phyloP scores from a whole-genome alignment of 257 asterid genomes.

The Petunia axillaris region DNA sequence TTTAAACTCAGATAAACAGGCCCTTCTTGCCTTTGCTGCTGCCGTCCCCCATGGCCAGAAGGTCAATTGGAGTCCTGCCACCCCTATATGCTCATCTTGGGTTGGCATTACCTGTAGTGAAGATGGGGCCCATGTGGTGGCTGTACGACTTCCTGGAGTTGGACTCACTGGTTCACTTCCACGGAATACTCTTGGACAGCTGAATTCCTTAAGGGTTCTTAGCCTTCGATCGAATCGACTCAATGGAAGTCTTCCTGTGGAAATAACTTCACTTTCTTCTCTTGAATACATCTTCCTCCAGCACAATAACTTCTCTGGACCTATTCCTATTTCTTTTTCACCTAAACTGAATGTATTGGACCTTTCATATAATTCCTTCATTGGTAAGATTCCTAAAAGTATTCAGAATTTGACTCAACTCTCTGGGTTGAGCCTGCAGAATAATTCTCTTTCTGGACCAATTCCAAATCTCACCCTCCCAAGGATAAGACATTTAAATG shows the following conservation, averaged over 20 bases:
- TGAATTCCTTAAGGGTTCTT: constrained; percentile 42
- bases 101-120: constrained; percentile 56
- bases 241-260: constrained; percentile 55
- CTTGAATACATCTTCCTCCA: constrained; percentile 61
- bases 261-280: constrained; percentile 58
- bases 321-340: constrained; percentile 47
- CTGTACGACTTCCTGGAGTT: constrained; percentile 65
- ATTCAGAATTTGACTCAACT: constrained; percentile 59
- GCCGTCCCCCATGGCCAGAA: constrained; percentile 62
- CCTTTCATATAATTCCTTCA: constrained; percentile 61
- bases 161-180: constrained; percentile 76
- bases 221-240: constrained; percentile 67
- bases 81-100: constrained; percentile 67
- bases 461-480: constrained; percentile 55
- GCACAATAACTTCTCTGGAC: constrained; percentile 57
- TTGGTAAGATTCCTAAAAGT: constrained; percentile 50
- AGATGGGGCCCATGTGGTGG: constrained; percentile 50
- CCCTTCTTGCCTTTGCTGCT: constrained; percentile 72
- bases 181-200: constrained; percentile 47
- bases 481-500: constrained; percentile 55
- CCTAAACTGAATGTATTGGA: constrained; percentile 50
- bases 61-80: constrained; percentile 63
- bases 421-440: constrained; percentile 61
- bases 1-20: constrained; percentile 60
- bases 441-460: constrained; percentile 68